These are phyloP conservation scores for Digitaria exilis DNA, from an alignment of 202 grass and related monocot genomes.

Conservation along the genomic window DNA sequence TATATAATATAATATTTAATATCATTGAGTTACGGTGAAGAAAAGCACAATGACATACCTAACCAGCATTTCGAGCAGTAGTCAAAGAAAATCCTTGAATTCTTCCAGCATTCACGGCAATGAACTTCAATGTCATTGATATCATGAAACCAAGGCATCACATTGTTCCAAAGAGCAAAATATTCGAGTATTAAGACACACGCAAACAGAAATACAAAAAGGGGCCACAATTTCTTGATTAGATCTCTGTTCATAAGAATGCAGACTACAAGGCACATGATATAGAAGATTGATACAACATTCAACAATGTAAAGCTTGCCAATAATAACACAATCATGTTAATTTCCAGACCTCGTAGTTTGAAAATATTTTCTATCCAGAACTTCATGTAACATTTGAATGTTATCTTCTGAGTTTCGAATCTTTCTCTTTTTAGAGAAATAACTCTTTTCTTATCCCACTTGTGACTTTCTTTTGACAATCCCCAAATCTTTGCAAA, in stretches of 20 bases:
- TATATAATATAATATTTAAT: constrained; percentile 32
- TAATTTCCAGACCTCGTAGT: constrained; percentile 90
- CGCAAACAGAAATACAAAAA: constrained; percentile 92
- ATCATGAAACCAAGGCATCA: constrained; percentile 54
- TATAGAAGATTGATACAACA: constrained; percentile 87
- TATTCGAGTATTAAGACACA: constrained; percentile 83
- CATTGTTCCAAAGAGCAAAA: constrained; percentile 82
- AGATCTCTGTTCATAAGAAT: constrained; percentile 92
- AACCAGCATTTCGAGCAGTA: constrained; percentile 95
- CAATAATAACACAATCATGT: constrained; percentile 91
- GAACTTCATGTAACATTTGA: constrained; percentile 87
- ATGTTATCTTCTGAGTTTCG: constrained; percentile 86
- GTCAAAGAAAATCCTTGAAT: constrained; percentile 62
- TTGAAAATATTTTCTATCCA: constrained; percentile 99
- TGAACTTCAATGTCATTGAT: constrained; percentile 55
- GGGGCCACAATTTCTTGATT: constrained; percentile 84
- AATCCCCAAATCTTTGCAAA: constrained; percentile 90
- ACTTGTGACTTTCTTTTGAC: constrained; percentile 94
- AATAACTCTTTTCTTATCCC: constrained; percentile 79
- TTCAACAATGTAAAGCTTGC: constrained; percentile 96
- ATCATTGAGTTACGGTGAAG: neutral
- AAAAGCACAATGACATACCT: constrained; percentile 55
- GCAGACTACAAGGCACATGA: constrained; percentile 74
- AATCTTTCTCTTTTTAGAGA: constrained; percentile 84
- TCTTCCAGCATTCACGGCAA: constrained; percentile 92